Percentiles rank a stretch among this genome's conserved stretches.
phyloP scores from a whole-genome alignment of 495 filamentous ascomycete species.

The Penicillium lividum region DNA sequence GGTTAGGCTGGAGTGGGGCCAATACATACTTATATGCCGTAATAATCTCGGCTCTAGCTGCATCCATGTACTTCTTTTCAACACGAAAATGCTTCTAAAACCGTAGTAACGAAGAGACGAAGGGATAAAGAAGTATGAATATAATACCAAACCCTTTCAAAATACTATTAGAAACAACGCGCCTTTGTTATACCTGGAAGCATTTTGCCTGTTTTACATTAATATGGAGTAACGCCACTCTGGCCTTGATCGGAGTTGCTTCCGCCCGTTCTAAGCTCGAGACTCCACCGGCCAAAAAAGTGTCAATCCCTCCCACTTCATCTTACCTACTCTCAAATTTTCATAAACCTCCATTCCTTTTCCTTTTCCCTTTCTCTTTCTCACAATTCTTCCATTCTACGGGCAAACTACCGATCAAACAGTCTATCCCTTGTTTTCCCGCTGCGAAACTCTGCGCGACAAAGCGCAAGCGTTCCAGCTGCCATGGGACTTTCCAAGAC shows the following conservation, averaged over 20 bases:
- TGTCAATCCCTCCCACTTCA: not conserved
- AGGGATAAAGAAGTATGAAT: no score
- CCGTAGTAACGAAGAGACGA: no score
- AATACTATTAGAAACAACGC: no score
- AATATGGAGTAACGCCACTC: constrained; percentile 18
- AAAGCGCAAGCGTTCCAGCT: not conserved
- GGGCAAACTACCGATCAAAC: not conserved
- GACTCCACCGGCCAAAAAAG: not conserved
- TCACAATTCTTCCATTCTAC: not conserved
- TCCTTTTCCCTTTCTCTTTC: not conserved
- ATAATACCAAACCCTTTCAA: no score
- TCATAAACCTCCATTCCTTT: not conserved
- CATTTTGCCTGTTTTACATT: not conserved
- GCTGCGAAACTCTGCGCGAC: not conserved
- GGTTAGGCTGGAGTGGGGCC: not conserved
- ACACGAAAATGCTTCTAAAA: no score
- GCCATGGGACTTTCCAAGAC: constrained; percentile 90
- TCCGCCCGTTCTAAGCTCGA: constrained; percentile 11
- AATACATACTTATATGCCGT: not conserved
- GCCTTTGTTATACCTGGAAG: no score
- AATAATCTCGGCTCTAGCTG: no score
- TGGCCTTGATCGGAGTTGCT: constrained; percentile 14
- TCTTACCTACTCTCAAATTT: not conserved
- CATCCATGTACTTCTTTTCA: no score
- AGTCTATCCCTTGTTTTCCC: not conserved